Evolutionary conservation across 2,329 filamentous ascomycete species (phyloP).

Genomic region (Torrubiellomyces zombiae): DNA sequence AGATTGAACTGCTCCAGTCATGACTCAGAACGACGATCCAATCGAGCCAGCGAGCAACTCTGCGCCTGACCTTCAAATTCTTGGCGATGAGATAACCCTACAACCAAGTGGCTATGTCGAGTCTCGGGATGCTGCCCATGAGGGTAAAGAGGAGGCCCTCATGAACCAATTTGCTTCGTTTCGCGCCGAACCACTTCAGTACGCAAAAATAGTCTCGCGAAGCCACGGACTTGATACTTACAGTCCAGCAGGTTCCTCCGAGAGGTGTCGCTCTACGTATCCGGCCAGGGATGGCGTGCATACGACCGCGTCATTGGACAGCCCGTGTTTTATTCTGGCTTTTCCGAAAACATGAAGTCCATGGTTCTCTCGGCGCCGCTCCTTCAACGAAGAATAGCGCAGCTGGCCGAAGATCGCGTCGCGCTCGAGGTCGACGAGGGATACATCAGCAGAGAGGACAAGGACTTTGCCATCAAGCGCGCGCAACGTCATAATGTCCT

Average conservation of each 20-base stretch:
- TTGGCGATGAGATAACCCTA: conserved; percentile 57
- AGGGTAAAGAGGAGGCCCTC: conserved; percentile 47
- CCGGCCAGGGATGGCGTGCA: conserved; percentile 84
- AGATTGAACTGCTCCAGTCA: conserved; percentile 9
- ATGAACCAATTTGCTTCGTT: conserved; percentile 80
- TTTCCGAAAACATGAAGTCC: conserved; percentile 75
- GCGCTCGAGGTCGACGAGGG: conserved; percentile 64
- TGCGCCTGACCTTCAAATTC: conserved; percentile 61
- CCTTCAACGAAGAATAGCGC: conserved; percentile 54
- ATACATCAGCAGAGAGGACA: conserved; percentile 38
- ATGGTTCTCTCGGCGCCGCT: conserved; percentile 61
- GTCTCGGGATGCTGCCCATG: conserved; percentile 27
- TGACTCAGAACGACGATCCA: conserved; percentile 14
- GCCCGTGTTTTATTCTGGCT: conserved; percentile 83
- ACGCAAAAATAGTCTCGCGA: conserved; percentile 8
- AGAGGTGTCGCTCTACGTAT: conserved; percentile 85
- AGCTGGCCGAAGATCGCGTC: conserved; percentile 61
- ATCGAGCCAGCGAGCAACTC: conserved; percentile 21
- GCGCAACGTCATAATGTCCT: conserved; percentile 45
- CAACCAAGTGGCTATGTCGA: conserved; percentile 55
- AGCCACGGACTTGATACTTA: conserved; percentile 4
- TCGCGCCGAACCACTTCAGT: conserved; percentile 49
- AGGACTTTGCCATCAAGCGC: conserved; percentile 32
- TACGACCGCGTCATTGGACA: conserved; percentile 86
- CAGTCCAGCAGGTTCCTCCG: conserved; percentile 54